Conservation (phyloP, 768 basidiomycete species). For the Trametes sanguinea region DNA sequence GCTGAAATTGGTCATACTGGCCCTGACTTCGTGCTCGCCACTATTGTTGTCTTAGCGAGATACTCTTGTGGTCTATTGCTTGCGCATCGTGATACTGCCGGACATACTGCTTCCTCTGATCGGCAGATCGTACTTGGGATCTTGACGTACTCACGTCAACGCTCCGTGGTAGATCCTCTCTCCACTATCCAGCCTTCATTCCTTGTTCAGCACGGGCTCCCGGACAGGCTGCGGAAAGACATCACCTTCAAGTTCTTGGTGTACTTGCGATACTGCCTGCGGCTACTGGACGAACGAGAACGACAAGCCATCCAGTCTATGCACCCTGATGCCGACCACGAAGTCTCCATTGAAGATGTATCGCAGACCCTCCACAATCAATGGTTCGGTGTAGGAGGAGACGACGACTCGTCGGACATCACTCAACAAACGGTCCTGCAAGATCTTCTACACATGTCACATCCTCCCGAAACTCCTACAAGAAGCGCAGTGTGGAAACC, state of each 20-base stretch:
- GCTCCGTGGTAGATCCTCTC: constrained; percentile 66
- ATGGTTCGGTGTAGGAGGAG: constrained; percentile 17
- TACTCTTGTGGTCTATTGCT: neutral
- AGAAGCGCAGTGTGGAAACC: neutral
- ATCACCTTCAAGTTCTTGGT: constrained; percentile 75
- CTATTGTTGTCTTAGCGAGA: neutral
- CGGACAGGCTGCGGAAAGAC: constrained; percentile 67
- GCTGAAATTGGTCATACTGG: constrained; percentile 34
- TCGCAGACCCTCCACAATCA: constrained; percentile 20
- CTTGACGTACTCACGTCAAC: constrained; percentile 50
- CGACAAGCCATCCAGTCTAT: constrained; percentile 27
- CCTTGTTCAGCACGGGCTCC: constrained; percentile 73
- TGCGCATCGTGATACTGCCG: constrained; percentile 6
- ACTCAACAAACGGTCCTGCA: constrained; percentile 20
- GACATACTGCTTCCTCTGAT: constrained; percentile 35
- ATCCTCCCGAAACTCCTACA: neutral
- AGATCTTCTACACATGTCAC: constrained; percentile 13
- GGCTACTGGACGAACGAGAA: constrained; percentile 40
- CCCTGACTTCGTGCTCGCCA: constrained; percentile 31
- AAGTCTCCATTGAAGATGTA: constrained; percentile 22
- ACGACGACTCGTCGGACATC: constrained; percentile 18
- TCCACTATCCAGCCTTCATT: constrained; percentile 85
- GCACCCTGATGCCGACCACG: neutral
- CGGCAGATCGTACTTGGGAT: constrained; percentile 48
- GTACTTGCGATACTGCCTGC: constrained; percentile 70